These are phyloP conservation scores for Botrytis pseudocinerea DNA, from an alignment of 2,329 filamentous ascomycete genomes.

Conservation along the genomic window DNA sequence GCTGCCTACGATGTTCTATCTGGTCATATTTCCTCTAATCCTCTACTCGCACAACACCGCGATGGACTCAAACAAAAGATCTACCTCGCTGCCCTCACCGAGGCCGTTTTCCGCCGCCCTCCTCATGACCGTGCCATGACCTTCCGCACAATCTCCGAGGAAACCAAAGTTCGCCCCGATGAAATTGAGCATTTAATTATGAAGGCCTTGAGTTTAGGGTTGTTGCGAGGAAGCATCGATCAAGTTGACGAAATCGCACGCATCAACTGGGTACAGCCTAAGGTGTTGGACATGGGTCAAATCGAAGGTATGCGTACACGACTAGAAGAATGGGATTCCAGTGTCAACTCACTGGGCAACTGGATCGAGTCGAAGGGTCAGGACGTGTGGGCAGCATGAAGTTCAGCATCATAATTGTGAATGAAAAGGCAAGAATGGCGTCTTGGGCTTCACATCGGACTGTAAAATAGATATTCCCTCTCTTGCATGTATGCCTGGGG, in stretches of 20 bases:
- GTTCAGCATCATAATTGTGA: conserved; percentile 21
- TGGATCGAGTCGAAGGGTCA: conserved; percentile 95
- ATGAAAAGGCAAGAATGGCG: conserved; percentile 30
- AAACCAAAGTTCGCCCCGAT: conserved; percentile 87
- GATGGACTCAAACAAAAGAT: conserved; percentile 95
- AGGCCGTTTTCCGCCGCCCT: conserved; percentile 92
- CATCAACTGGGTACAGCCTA: conserved; percentile 98
- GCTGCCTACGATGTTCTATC: conserved; percentile 81
- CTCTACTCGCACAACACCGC: conserved; percentile 75
- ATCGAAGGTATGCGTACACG: conserved; percentile 89
- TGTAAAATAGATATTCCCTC: conserved; percentile 38
- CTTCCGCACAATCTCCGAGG: conserved; percentile 81
- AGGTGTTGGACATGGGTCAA: conserved; percentile 93
- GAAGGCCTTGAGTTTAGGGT: conserved; percentile 94
- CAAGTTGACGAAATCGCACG: conserved; percentile 92
- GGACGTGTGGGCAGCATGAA: conserved; percentile 89
- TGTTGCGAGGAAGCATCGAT: conserved; percentile 90
- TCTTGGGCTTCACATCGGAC: conserved; percentile 32
- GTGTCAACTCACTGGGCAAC: conserved; percentile 92
- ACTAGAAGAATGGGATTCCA: conserved; percentile 91
- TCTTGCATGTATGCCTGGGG: conserved; percentile 9
- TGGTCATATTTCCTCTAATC: conserved; percentile 76
- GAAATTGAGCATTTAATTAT: conserved; percentile 98
- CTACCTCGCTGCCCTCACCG: conserved; percentile 91
- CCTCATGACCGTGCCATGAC: conserved; percentile 95